Conservation (phyloP, 371 early-diverging fungal genomes). For the Mortierella sp. region DNA sequence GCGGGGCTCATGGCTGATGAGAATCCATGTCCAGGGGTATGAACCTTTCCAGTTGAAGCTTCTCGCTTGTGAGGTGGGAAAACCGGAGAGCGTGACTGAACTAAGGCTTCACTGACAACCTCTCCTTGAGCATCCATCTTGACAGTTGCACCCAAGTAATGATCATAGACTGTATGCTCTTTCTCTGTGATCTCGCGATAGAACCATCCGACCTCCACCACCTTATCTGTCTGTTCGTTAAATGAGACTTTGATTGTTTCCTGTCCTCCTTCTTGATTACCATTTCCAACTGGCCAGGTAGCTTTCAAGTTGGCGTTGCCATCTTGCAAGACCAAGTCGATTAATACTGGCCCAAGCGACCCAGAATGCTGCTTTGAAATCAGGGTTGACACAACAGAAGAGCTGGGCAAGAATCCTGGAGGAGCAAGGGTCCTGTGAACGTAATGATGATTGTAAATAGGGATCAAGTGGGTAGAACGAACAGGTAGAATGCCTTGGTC, state of each 20-base stretch:
- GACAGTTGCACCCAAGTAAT: slow-evolving; percentile 51
- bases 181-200: slow-evolving; percentile 49
- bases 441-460: slow-evolving; percentile 35
- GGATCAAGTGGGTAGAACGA: slow-evolving; percentile 22
- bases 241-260: slow-evolving; percentile 23
- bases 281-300: slow-evolving; percentile 36
- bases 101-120: slow-evolving; percentile 32
- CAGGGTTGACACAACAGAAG: slow-evolving; percentile 27
- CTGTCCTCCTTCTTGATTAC: background rate
- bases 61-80: slow-evolving; percentile 52
- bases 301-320: slow-evolving; percentile 25
- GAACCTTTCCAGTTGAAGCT: slow-evolving; percentile 23
- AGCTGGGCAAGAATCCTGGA: slow-evolving; percentile 23
- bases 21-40: slow-evolving; percentile 41
- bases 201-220: slow-evolving; percentile 49
- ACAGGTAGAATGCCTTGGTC: slow-evolving; percentile 7
- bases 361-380: slow-evolving; percentile 37
- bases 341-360: slow-evolving; percentile 35
- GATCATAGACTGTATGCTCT: slow-evolving; percentile 30
- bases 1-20: slow-evolving; percentile 43
- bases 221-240: slow-evolving; percentile 36
- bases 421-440: slow-evolving; percentile 32
- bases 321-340: slow-evolving; percentile 42
- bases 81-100: slow-evolving; percentile 46
- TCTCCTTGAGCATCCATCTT: slow-evolving; percentile 39